A percentile compares a stretch with the other conserved stretches of the same genome.
Conservation (phyloP, 106 monocot genomes). For the Dioscorea dumetorum region DNA sequence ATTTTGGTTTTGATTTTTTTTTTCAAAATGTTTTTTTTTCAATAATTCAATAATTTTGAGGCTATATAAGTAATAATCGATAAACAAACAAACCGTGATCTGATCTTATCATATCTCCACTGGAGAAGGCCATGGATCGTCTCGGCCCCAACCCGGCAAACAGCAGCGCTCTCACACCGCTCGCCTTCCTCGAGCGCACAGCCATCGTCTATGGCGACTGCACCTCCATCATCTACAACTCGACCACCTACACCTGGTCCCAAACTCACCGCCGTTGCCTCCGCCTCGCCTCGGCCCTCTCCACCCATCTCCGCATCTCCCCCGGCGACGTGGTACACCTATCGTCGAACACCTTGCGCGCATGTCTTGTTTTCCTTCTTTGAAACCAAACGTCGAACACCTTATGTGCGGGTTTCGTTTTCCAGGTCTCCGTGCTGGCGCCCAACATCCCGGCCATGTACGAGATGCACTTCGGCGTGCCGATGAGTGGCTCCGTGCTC, state of each 20-base stretch:
- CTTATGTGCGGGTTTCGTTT: not conserved
- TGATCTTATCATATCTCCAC: too few relatives aligned
- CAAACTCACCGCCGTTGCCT: conserved; percentile 42
- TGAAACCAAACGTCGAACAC: too few relatives aligned
- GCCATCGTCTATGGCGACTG: conserved; percentile 46
- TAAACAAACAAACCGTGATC: too few relatives aligned
- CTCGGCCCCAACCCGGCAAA: conserved; percentile 24
- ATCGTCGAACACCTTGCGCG: not conserved
- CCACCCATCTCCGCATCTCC: conserved; percentile 23
- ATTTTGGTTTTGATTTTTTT: too few relatives aligned
- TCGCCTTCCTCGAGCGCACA: conserved; percentile 45
- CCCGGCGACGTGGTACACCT: conserved; percentile 40
- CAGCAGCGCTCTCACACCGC: conserved; percentile 33
- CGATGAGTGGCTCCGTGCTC: conserved; percentile 54
- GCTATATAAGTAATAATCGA: too few relatives aligned
- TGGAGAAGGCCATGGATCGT: not conserved
- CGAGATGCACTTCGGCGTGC: conserved; percentile 70
- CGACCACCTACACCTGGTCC: conserved; percentile 38
- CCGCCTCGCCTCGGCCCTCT: conserved; percentile 48
- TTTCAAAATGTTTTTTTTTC: too few relatives aligned
- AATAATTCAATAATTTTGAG: too few relatives aligned
- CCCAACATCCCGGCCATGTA: conserved; percentile 58
- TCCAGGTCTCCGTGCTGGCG: conserved; percentile 26
- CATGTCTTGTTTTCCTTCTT: not conserved
- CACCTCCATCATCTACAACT: conserved; percentile 33